Conservation (phyloP, 2,329 filamentous ascomycete species). For the Aurifilum marmelostoma region DNA sequence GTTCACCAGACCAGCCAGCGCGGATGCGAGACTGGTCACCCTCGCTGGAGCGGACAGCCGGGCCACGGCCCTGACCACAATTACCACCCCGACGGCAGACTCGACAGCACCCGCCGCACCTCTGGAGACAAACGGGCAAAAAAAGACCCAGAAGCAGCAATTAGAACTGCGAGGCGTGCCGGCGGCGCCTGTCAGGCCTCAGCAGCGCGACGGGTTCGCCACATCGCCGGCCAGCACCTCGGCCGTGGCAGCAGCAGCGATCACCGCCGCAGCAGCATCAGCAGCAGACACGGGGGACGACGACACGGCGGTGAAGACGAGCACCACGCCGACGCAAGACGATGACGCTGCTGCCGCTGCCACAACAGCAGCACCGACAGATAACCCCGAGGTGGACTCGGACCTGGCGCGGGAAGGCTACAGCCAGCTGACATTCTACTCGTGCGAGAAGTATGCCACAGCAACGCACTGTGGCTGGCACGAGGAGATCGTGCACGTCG, state of each 20-base stretch:
- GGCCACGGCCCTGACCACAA: constrained; percentile 7
- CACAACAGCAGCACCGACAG: constrained; percentile 31
- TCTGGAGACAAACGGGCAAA: not conserved
- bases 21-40: constrained; percentile 14
- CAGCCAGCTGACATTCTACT: constrained; percentile 45
- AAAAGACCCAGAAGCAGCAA: constrained; percentile 6
- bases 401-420: constrained; percentile 34
- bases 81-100: constrained; percentile 15
- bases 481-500: constrained; percentile 39
- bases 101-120: not conserved
- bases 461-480: constrained; percentile 44
- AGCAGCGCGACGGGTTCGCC: constrained; percentile 24
- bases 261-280: not conserved
- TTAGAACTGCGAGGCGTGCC: constrained; percentile 11
- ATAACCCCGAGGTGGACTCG: constrained; percentile 31
- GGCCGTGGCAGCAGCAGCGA: not conserved
- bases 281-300: not conserved
- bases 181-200: not conserved
- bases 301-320: not conserved
- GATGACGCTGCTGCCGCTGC: not conserved
- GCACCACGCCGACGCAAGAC: constrained; percentile 3
- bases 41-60: constrained; percentile 13
- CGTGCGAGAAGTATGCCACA: constrained; percentile 40
- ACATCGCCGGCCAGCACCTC: constrained; percentile 6
- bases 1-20: constrained; percentile 22